Evolutionary conservation across 805 yeast species (phyloP), one percentile per base, ranked within the genome.

Genomic region (Ascoidea rubescens): DNA sequence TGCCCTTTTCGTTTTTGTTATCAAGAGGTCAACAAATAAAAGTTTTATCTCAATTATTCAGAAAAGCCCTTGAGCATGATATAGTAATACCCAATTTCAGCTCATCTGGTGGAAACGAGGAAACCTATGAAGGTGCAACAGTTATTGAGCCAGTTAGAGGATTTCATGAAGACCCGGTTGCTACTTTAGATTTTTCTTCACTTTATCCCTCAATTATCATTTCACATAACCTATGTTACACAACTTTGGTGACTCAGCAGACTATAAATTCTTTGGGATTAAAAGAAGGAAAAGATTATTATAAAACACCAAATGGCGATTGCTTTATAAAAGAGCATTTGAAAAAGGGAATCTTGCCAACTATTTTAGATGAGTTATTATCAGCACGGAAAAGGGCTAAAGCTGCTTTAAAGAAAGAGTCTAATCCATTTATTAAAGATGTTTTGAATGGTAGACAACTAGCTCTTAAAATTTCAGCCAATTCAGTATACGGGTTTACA

Each of bases 131-230:
- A 67, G 99, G 99, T 71, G 99, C 99, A 5, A 93, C 99, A 0
- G 99, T 93, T 58, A 93, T 93, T 67, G 99, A 95, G 64, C 99
- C 99, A 1, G 73, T 74, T 5, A 79, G 97, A 65, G 99, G 99
- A 1, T 95, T 89, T 66, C 95, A 93, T 62, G 96, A 88, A 67
- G 90, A 86, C 14, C 99, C 99, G 0, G 91, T 93, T 63, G 96
- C 99, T 2, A 93, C 99, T 0, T 75, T 93, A 57, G 99, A 93
- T 81, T 93, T 93, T 79, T 89, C 96, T 58, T 88, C 96, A 52
- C 75, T 93, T 74, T 93, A 93, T 67, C 99, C 99, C 5, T 87
- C 96, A 54, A 93, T 93, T 61, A 90, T 93, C 96, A 93, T 95
- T 95, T 99, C 99, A 0, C 98, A 93, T 67, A 93, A 93, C 65